Percentiles rank a stretch among this genome's conserved stretches.
These are phyloP conservation scores for Stagonosporopsis rhizophila DNA, from an alignment of 2,329 filamentous ascomycete species.

Conservation along the genomic window DNA sequence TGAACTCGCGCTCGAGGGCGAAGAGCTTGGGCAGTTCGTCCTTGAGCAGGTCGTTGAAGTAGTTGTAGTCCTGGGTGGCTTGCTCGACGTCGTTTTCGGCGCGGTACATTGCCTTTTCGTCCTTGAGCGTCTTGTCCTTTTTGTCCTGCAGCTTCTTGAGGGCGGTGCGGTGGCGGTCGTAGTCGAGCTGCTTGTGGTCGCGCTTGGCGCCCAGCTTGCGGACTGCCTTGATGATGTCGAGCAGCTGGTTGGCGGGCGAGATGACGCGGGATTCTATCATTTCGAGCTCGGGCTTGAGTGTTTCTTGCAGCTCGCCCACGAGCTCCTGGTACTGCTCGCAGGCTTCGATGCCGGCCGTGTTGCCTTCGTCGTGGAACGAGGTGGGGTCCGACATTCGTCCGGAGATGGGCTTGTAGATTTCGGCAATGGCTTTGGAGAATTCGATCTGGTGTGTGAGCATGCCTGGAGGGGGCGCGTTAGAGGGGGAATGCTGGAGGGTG, in stretches of 20 bases:
- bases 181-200: constrained; percentile 97
- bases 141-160: constrained; percentile 97
- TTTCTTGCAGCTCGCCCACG: constrained; percentile 87
- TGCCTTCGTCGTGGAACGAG: constrained; percentile 80
- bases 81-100: constrained; percentile 90
- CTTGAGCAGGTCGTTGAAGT: constrained; percentile 97
- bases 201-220: constrained; percentile 88
- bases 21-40: constrained; percentile 95
- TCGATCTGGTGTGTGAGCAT: constrained; percentile 98
- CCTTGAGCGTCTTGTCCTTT: constrained; percentile 94
- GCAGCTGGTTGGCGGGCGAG: constrained; percentile 87
- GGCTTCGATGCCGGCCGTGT: constrained; percentile 89
- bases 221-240: constrained; percentile 94
- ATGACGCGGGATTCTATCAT: constrained; percentile 96
- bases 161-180: constrained; percentile 81
- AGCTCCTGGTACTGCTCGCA: constrained; percentile 96
- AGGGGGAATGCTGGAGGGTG: not conserved
- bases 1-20: constrained; percentile 88
- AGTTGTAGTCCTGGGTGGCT: constrained; percentile 94
- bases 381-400: constrained; percentile 93
- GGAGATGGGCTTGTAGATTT: constrained; percentile 98
- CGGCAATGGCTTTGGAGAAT: constrained; percentile 93
- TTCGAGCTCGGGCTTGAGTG: constrained; percentile 88
- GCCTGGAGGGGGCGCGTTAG: constrained; percentile 55
- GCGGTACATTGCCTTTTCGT: constrained; percentile 97